Base-by-base conservation (phyloP, 179 eudicot genomes). In the Silene noctiflora region DNA sequence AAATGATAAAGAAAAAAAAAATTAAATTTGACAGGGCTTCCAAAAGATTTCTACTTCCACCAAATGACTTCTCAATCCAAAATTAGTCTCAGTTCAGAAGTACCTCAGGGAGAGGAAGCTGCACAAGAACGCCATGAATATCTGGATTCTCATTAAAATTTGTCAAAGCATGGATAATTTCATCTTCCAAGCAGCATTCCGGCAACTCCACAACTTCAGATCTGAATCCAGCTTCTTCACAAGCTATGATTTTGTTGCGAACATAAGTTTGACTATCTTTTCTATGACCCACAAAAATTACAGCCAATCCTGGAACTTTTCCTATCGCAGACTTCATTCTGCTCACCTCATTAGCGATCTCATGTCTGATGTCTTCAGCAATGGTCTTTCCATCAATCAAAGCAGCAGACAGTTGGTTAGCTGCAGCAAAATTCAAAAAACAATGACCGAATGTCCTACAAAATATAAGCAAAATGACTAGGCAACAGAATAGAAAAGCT, bases 101-200 rank as follows among this genome's bases (percentile, higher is more conserved):
- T 85, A 93, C 98, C 82, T 80, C 82, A 27, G 98, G 98, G 53
- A 93, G 88, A 80, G 98, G 98, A 80, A 93, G 96, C 87, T 93
- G 97, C 80, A 93, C 89, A 76, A 93, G 86, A 81, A 90, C 82
- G 69, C 98, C 98, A 79, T 93, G 96, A 75, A 93, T 62, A 63
- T 91, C 82, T 60, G 90, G 88, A 75, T 91, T 79, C 72, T 85
- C 80, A 72, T 89, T 91, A 77, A 82, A 87, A 44, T 72, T 75
- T 16, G 83, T 75, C 84, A 93, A 76, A 72, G 85, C 88, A 74
- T 71, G 72, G 71, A 86, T 72, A 79, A 93, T 81, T 74, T 93
- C 93, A 64, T 76, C 81, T 81, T 88, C 88, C 14, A 86, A 77
- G 83, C 95, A 90, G 77, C 75, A 48, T 6, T 90, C 93, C 4